Percentiles rank a stretch among this genome's conserved stretches.
Evolutionary conservation across 371 early-diverging fungal species (phyloP).

Genomic region (Lichtheimia hyalospora): DNA sequence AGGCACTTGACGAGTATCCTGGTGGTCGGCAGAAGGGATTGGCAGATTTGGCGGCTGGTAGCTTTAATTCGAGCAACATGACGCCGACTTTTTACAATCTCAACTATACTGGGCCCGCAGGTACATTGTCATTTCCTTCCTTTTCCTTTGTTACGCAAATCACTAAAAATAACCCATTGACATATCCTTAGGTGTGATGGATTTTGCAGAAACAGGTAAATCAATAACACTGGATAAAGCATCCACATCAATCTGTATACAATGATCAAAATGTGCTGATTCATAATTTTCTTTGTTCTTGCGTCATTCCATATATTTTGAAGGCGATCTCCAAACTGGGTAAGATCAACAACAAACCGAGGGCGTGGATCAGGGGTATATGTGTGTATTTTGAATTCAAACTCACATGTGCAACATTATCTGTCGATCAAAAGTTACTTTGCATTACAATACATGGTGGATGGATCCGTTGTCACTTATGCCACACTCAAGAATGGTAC

Average conservation of each 20-base stretch:
- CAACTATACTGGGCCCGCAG: slow-evolving; percentile 47
- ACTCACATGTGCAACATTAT: background rate
- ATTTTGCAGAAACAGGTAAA: slow-evolving; percentile 19
- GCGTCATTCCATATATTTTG: background rate
- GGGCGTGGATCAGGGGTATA: background rate
- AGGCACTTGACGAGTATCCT: slow-evolving; percentile 37
- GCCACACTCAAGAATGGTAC: slow-evolving; percentile 26
- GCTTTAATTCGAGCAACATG: slow-evolving; percentile 36
- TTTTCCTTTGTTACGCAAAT: background rate
- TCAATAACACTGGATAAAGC: background rate
- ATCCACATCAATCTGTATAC: no score
- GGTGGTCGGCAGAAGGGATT: slow-evolving; percentile 35
- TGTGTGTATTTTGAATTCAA: background rate
- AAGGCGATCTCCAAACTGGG: slow-evolving; percentile 19
- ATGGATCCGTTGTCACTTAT: slow-evolving; percentile 21
- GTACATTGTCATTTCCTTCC: slow-evolving; percentile 13
- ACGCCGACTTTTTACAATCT: slow-evolving; percentile 37
- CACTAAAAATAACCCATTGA: background rate
- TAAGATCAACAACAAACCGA: slow-evolving; percentile 7
- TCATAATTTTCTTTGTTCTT: background rate
- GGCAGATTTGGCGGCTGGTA: slow-evolving; percentile 17
- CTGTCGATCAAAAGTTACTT: slow-evolving; percentile 18
- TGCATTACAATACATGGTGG: slow-evolving; percentile 23
- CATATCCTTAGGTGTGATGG: slow-evolving; percentile 9
- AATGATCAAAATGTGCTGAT: no score